Conservation (phyloP, 768 basidiomycete species). For the Podaxis mareebaensis region DNA sequence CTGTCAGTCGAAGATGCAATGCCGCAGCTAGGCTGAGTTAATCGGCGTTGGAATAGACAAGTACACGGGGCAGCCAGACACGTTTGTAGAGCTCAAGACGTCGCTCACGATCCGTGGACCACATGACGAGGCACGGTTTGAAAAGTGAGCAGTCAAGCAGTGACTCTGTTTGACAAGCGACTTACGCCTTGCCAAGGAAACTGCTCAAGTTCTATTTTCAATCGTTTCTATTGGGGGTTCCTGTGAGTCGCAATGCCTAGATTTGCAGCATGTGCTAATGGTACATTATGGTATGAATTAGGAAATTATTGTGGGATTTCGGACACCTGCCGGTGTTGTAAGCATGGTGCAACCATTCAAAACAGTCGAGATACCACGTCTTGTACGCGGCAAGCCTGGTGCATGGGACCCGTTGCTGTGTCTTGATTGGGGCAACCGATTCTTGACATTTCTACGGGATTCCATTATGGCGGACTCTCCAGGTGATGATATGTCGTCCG, state of each 20-base stretch:
- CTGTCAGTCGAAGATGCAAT: conserved; percentile 7
- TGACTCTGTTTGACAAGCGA: conserved; percentile 6
- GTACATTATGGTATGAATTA: conserved; percentile 28
- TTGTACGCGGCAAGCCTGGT: conserved; percentile 70
- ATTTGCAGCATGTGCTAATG: conserved; percentile 11
- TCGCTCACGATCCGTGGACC: conserved; percentile 67
- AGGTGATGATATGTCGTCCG: conserved; percentile 22
- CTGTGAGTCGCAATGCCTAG: conserved; percentile 44
- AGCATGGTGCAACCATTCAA: conserved; percentile 69
- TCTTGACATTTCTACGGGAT: conserved; percentile 56
- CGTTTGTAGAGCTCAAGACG: conserved; percentile 87
- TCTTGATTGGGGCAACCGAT: conserved; percentile 69
- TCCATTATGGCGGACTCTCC: conserved; percentile 26
- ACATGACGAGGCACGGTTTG: conserved; percentile 72
- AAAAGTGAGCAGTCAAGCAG: conserved; percentile 54
- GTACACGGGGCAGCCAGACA: conserved; percentile 62
- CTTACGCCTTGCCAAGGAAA: conserved; percentile 52
- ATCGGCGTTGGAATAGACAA: conserved; percentile 39
- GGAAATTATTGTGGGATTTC: conserved; percentile 89
- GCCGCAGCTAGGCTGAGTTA: conserved; percentile 9
- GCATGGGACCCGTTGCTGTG: conserved; percentile 80
- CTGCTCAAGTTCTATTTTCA: conserved; percentile 93
- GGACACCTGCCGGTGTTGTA: conserved; percentile 72
- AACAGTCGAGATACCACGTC: conserved; percentile 77
- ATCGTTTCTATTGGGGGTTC: conserved; percentile 90